These are phyloP conservation scores for Diaporthe nobilis DNA, from an alignment of 2,329 filamentous ascomycete species.

Conservation along the genomic window DNA sequence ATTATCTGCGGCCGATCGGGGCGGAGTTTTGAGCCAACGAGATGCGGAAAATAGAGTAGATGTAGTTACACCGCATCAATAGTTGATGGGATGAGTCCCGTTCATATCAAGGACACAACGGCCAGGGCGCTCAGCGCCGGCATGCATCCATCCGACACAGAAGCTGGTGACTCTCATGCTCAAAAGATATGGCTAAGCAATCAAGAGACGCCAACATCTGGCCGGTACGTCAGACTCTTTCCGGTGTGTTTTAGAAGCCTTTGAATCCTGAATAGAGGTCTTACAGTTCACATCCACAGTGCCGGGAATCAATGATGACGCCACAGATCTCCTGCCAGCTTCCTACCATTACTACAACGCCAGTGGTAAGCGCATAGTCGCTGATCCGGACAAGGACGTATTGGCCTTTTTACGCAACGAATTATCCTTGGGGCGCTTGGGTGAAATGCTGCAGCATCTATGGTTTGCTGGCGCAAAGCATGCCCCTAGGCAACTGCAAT, in stretches of 20 bases:
- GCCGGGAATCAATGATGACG: background rate
- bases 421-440: background rate
- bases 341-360: background rate
- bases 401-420: background rate
- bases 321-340: slow-evolving; percentile 1
- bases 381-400: background rate
- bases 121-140: too few species aligned
- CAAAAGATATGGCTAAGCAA: background rate
- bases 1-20: background rate
- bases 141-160: background rate
- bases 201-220: background rate
- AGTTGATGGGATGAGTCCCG: background rate
- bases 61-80: background rate
- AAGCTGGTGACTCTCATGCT: background rate
- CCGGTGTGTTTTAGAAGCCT: rapidly evolving
- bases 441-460: background rate
- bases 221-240: background rate
- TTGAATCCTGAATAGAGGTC: background rate
- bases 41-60: background rate
- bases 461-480: slow-evolving; percentile 5
- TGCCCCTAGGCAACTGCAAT: background rate
- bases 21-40: background rate
- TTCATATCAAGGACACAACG: background rate
- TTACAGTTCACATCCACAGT: background rate
- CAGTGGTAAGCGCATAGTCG: background rate